phyloP scores from a whole-genome alignment of 345 rosid genomes.

The Linum trigynum region DNA sequence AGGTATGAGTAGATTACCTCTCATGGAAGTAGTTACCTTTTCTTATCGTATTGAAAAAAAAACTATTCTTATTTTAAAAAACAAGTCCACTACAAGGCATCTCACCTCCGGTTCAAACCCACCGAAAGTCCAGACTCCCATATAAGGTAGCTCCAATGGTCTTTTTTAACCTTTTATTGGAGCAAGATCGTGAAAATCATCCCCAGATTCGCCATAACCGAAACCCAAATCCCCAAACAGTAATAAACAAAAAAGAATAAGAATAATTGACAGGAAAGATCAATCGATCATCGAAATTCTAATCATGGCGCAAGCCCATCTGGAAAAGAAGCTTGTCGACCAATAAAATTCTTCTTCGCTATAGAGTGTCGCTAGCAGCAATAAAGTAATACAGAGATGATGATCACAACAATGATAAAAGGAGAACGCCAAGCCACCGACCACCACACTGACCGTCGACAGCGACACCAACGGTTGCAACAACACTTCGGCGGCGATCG shows the following conservation, averaged over 20 bases:
- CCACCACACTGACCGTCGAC: not conserved
- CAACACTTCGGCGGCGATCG: not conserved
- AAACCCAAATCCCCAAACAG: not conserved
- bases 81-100: too few species aligned
- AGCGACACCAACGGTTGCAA: not conserved
- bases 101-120: too few species aligned
- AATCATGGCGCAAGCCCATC: conserved; percentile 5
- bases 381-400: not conserved
- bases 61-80: too few species aligned
- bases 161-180: too few species aligned
- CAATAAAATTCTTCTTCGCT: not conserved
- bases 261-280: not conserved
- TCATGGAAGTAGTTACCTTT: too few species aligned
- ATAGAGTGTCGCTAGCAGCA: too few species aligned
- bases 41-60: too few species aligned
- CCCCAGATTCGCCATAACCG: not conserved
- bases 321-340: not conserved
- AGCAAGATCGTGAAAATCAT: not conserved
- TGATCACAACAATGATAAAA: not conserved
- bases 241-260: not conserved
- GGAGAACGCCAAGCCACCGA: not conserved
- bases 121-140: too few species aligned
- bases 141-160: too few species aligned
- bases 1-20: too few species aligned
- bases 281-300: not conserved